Evolutionary conservation across 352 stramenopile genomes (phyloP).

Genomic region (Globisporangium cystogenes): DNA sequence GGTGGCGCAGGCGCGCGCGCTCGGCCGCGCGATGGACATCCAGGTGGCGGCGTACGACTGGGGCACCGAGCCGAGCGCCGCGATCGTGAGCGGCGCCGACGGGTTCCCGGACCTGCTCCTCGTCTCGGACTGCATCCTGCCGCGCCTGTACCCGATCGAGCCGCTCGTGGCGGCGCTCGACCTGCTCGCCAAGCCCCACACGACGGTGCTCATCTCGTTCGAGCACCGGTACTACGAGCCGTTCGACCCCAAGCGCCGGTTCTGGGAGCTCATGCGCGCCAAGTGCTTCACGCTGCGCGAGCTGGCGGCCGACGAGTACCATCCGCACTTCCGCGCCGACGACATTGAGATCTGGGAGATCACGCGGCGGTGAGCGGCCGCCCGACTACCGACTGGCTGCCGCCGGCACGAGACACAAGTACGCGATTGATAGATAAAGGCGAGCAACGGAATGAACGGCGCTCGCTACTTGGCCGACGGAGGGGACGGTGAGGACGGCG

Average conservation of each 20-base stretch:
- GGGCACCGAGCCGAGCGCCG: slow-evolving; percentile 42
- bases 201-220: slow-evolving; percentile 79
- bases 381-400: no score
- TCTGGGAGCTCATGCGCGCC: slow-evolving; percentile 64
- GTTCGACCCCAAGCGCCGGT: slow-evolving; percentile 77
- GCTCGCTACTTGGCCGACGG: not conserved
- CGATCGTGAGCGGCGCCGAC: slow-evolving; percentile 17
- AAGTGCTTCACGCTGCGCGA: slow-evolving; percentile 44
- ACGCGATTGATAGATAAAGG: not conserved
- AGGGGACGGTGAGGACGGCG: not conserved
- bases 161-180: slow-evolving; percentile 89
- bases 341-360: slow-evolving; percentile 90
- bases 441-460: not conserved
- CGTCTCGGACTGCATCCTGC: slow-evolving; percentile 94
- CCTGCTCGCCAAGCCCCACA: slow-evolving; percentile 44
- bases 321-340: slow-evolving; percentile 67
- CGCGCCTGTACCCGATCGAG: slow-evolving; percentile 95
- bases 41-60: slow-evolving; percentile 88
- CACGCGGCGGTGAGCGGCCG: slow-evolving; percentile 10
- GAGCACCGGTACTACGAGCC: slow-evolving; percentile 79
- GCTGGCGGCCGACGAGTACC: slow-evolving; percentile 49
- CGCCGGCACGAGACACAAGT: no score
- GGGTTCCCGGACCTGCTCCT: slow-evolving; percentile 78
- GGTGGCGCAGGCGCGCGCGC: slow-evolving; percentile 18
- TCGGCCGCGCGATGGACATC: slow-evolving; percentile 25